Conservation (phyloP, 176 grass and related monocot genomes). For the Carex myosuroides region DNA sequence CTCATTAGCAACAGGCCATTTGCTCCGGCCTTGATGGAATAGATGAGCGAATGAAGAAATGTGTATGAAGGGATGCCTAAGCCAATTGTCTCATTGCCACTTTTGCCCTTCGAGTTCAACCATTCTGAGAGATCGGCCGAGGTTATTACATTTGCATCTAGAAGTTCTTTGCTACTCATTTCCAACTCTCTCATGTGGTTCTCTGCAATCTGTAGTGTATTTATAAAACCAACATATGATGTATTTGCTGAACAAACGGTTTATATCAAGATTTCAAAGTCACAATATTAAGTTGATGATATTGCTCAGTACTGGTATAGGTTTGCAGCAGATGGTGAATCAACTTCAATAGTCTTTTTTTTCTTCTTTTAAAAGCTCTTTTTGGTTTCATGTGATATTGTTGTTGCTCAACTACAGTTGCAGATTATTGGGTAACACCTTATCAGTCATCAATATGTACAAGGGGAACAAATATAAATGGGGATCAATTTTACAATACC, state of each 20-base stretch:
- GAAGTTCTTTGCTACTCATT: slow-evolving; percentile 47
- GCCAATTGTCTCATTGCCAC: slow-evolving; percentile 42
- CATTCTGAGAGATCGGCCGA: slow-evolving; percentile 41
- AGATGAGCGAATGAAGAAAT: slow-evolving; percentile 39
- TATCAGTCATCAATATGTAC: not conserved
- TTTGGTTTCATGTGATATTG: not conserved
- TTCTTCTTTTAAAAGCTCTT: not conserved
- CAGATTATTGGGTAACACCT: not conserved
- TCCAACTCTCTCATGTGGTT: slow-evolving; percentile 62
- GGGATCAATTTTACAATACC: too few relatives aligned
- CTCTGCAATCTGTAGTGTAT: slow-evolving; percentile 47
- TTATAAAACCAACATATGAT: not conserved
- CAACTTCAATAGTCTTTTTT: not conserved
- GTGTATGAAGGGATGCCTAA: slow-evolving; percentile 61
- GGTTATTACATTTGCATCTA: slow-evolving; percentile 64
- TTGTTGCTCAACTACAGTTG: not conserved
- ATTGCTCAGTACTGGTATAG: not conserved
- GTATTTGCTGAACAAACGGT: not conserved
- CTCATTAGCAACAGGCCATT: slow-evolving; percentile 44
- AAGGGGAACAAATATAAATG: too few relatives aligned
- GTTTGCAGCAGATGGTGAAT: not conserved
- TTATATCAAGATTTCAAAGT: not conserved
- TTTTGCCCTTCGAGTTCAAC: slow-evolving; percentile 48
- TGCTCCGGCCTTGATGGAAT: slow-evolving; percentile 53
- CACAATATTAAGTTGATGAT: not conserved